Base-by-base conservation (phyloP, 1,284 basidiomycete genomes). In the Coniferiporia sulphurascens region DNA sequence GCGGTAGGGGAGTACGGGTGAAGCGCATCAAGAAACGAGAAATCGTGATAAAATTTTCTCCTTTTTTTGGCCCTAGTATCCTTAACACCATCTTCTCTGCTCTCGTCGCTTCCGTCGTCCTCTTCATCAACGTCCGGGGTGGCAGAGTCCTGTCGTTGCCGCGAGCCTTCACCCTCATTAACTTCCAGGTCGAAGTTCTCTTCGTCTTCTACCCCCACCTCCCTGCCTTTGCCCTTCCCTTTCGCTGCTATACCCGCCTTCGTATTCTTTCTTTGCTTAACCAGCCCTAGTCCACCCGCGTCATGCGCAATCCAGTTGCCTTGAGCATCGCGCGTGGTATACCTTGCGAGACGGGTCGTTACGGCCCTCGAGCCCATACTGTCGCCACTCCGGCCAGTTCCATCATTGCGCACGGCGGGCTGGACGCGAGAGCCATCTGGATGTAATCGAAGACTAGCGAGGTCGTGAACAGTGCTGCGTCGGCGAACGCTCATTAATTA, bases 341-440 rank as follows among this genome's bases (percentile, higher is more conserved):
- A 65, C 27, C 60, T 64, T 38, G 71, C 68, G 21, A 65, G 70
- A 54, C 69, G 68, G 7, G 44, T 4, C 27, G 54, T 21, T 5
- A 27, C 27, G 27, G 27, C 27, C 19, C 19, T 34, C 32, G 38
- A 4, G 4, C 35, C 43, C 38, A 44, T n/a, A 27, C 38, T 12
- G 15, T 44, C 49, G n/a, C 38, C 5, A 38, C 41, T 46, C 22
- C 5, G 46, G 4, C 13, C 34, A 15, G n/a, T 45, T 12, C 32
- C 38, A 43, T 8, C 58, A 65, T 34, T 64, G 61, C 1, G 44
- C 17, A 12, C 44, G 44, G 3, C 9, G 17, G 60, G 77, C 81
- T 74, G 71, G 12, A 86, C 80, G 35, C 83, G 81, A 32, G 76
- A 75, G 9, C 84, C 85, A 66, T 85, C 79, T 13, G 80, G 78